Base-by-base conservation (phyloP, 345 rosid genomes). In the Sisymbrium irio region DNA sequence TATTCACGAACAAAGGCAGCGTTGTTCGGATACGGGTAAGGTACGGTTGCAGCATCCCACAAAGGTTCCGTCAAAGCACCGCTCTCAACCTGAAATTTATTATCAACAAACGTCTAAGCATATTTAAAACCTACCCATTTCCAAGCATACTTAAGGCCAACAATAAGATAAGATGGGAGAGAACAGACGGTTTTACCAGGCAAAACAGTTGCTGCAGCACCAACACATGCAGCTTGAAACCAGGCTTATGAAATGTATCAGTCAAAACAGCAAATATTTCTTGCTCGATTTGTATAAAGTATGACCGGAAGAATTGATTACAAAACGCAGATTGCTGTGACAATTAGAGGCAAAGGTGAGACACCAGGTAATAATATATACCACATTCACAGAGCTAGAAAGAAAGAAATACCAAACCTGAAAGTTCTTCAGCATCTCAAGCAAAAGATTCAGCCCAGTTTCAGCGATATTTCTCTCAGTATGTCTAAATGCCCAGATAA, bases 401-500 rank as follows among this genome's bases (percentile, higher is more conserved):
- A 58, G 78, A 22, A 77, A 55, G 12, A 44, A 66, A 65, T 51
- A 47, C 47, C 62, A 72, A 77, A 72, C 99, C 99, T 92, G 95
- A 73, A 92, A 92, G 61, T 96, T 92, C 76, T 89, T 92, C 80
- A 92, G 82, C 94, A 96, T 92, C 84, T 88, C 99, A 79, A 96
- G 75, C 59, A 96, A 76, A 32, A 96, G 90, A 80, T 86, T 92
- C 53, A 96, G 80, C 82, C 98, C 99, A 42, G 99, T 92, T 83
- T 96, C 98, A 28, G 99, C 99, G 25, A 96, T 96, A 69, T 96
- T 96, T 81, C 99, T 83, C 76, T 96, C 99, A 8, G 98, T 96
- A 85, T 96, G 99, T 80, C 99, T 92, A 79, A 96, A 96, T 70
- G 99, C 99, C 99, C 98, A 92, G 72, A 96, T 96, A 59, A 96